These are phyloP conservation scores for Anacardium occidentale DNA, from an alignment of 345 rosid species.

Conservation along the genomic window DNA sequence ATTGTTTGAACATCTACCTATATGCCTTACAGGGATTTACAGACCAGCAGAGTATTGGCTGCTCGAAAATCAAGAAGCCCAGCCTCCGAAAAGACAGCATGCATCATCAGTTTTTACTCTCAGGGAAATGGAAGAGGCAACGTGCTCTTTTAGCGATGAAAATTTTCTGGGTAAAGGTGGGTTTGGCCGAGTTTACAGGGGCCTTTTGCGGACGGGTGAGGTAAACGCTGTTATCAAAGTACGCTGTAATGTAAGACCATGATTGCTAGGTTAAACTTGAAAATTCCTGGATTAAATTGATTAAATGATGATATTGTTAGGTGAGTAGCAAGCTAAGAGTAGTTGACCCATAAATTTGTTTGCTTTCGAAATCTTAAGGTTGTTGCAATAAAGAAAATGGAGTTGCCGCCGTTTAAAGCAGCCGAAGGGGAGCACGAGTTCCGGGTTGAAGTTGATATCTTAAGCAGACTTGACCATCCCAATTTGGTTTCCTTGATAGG, in stretches of 20 bases:
- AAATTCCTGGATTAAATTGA: background rate
- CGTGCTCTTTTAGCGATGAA: conserved; percentile 65
- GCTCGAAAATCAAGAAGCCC: conserved; percentile 53
- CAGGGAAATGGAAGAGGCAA: conserved; percentile 90
- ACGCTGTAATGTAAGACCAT: background rate
- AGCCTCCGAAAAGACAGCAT: conserved; percentile 45
- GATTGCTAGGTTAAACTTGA: background rate
- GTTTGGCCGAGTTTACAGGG: conserved; percentile 85
- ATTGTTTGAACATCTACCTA: conserved; percentile 12
- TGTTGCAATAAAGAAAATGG: conserved; percentile 98
- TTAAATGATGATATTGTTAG: background rate
- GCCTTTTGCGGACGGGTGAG: conserved; percentile 82
- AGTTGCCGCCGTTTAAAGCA: conserved; percentile 72
- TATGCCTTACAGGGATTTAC: conserved; percentile 61
- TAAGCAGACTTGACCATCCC: conserved; percentile 93
- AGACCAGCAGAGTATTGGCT: conserved; percentile 72
- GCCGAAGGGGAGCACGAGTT: conserved; percentile 93
- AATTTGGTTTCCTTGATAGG: conserved; percentile 89
- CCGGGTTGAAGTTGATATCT: conserved; percentile 91
- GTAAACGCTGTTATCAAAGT: conserved; percentile 29
- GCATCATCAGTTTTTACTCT: conserved; percentile 81
- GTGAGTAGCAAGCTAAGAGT: background rate
- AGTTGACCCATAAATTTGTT: background rate
- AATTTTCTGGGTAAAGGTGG: conserved; percentile 87
- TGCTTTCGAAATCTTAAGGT: conserved; percentile 50